Evolutionary conservation across 1,284 basidiomycete genomes (phyloP).

Genomic region (Singerocomus inundabilis): DNA sequence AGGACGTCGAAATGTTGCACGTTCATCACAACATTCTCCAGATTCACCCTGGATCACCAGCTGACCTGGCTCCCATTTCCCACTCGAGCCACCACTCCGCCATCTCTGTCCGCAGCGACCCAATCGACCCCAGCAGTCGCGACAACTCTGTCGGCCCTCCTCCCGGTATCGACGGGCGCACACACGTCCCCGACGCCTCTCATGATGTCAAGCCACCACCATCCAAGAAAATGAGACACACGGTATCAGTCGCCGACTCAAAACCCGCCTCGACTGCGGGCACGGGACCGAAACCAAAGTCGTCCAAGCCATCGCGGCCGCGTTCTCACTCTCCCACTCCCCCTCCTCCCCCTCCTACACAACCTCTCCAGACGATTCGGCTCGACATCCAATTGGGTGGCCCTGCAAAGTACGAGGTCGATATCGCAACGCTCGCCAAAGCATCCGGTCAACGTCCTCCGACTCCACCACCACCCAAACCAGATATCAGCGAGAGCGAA

Average conservation of each 20-base stretch:
- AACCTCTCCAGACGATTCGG: constrained; percentile 61
- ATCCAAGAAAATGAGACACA: constrained; percentile 29
- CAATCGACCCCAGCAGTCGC: constrained; percentile 31
- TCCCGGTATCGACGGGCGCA: constrained; percentile 15
- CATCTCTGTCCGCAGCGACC: constrained; percentile 20
- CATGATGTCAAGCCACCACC: constrained; percentile 32
- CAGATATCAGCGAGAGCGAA: constrained; percentile 52
- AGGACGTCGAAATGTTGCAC: constrained; percentile 34
- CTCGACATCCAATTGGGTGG: constrained; percentile 70
- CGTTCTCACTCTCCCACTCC: constrained; percentile 59
- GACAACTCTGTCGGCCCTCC: constrained; percentile 27
- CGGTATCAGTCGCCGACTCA: constrained; percentile 23
- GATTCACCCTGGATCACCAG: constrained; percentile 1
- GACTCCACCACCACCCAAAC: constrained; percentile 50
- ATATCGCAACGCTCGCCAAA: constrained; percentile 57
- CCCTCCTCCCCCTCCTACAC: constrained; percentile 48
- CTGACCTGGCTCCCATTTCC: constrained; percentile 7
- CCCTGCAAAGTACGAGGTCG: constrained; percentile 69
- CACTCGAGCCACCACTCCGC: constrained; percentile 19
- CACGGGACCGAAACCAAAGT: constrained; percentile 35
- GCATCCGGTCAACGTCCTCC: constrained; percentile 62
- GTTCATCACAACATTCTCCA: neutral
- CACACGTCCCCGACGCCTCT: constrained; percentile 12
- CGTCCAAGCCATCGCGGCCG: constrained; percentile 41
- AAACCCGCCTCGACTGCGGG: constrained; percentile 32